Conservation (phyloP, 768 basidiomycete genomes). For the Leccinum broughii region DNA sequence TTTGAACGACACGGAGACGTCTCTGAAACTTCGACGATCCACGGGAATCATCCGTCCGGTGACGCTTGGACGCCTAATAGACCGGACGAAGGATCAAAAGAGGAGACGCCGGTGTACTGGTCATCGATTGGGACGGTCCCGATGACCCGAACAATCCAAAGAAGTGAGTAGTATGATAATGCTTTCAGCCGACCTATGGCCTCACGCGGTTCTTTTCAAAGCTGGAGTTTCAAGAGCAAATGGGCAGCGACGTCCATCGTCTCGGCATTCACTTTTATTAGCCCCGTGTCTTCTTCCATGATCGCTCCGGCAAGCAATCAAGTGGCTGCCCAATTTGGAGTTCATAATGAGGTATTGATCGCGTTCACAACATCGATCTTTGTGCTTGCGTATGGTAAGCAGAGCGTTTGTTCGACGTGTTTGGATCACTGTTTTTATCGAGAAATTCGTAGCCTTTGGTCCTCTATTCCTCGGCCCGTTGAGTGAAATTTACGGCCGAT, state of each 20-base stretch:
- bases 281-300: conserved; percentile 72
- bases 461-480: conserved; percentile 54
- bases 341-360: conserved; percentile 48
- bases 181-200: too few relatives aligned
- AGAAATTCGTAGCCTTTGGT: background rate
- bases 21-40: background rate
- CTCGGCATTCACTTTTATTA: conserved; percentile 68
- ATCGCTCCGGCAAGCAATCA: conserved; percentile 61
- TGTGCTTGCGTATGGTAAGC: conserved; percentile 58
- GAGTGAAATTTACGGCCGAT: conserved; percentile 71
- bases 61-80: background rate
- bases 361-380: conserved; percentile 64
- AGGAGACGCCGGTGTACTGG: conserved; percentile 7
- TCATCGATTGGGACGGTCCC: conserved; percentile 67
- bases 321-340: conserved; percentile 53
- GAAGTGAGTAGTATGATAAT: conserved; percentile 42
- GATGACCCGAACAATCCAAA: conserved; percentile 59
- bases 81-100: background rate
- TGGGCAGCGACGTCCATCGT: conserved; percentile 68
- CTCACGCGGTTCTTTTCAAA: conserved; percentile 22
- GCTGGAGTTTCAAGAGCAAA: conserved; percentile 60
- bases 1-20: background rate
- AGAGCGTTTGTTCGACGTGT: background rate
- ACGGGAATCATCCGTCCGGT: background rate
- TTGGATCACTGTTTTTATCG: background rate